Conservation (phyloP, 2,329 filamentous ascomycete genomes). For the Ceratocystis destructans region DNA sequence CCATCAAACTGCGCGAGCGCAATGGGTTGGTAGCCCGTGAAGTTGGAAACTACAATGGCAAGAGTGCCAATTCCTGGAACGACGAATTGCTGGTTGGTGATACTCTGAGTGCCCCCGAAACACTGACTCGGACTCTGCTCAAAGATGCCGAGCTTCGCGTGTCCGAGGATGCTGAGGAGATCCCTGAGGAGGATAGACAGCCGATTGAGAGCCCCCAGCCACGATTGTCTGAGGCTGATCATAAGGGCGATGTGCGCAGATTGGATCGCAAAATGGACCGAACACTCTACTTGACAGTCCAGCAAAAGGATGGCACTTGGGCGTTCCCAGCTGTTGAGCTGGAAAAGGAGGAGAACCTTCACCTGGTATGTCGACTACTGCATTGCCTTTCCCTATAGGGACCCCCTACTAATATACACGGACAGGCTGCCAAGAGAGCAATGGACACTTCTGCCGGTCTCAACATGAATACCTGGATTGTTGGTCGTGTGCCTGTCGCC, state of each 20-base stretch:
- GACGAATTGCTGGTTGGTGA: constrained; percentile 77
- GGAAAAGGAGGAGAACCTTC: constrained; percentile 58
- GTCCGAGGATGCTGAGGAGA: constrained; percentile 46
- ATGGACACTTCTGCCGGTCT: constrained; percentile 64
- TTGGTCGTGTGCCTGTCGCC: constrained; percentile 79
- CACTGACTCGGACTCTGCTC: constrained; percentile 54
- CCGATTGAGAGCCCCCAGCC: constrained; percentile 56
- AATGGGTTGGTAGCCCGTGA: constrained; percentile 63
- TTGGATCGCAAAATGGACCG: constrained; percentile 66
- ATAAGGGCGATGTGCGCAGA: constrained; percentile 57
- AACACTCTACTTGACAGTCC: constrained; percentile 80
- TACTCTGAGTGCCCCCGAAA: constrained; percentile 47
- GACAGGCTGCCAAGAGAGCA: constrained; percentile 66
- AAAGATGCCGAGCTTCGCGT: constrained; percentile 58
- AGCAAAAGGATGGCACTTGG: constrained; percentile 58
- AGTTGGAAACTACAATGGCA: constrained; percentile 68
- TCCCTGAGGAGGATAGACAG: constrained; percentile 45
- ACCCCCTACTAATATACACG: constrained; percentile 19
- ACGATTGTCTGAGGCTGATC: constrained; percentile 65
- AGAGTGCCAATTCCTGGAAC: constrained; percentile 63
- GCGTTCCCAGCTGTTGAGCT: constrained; percentile 65
- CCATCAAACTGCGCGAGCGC: constrained; percentile 66
- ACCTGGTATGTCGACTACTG: constrained; percentile 49
- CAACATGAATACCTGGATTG: constrained; percentile 99
- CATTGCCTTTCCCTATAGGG: not conserved